Evolutionary conservation across 495 filamentous ascomycete genomes (phyloP).

Genomic region (Amphirosellinia nigrospora): DNA sequence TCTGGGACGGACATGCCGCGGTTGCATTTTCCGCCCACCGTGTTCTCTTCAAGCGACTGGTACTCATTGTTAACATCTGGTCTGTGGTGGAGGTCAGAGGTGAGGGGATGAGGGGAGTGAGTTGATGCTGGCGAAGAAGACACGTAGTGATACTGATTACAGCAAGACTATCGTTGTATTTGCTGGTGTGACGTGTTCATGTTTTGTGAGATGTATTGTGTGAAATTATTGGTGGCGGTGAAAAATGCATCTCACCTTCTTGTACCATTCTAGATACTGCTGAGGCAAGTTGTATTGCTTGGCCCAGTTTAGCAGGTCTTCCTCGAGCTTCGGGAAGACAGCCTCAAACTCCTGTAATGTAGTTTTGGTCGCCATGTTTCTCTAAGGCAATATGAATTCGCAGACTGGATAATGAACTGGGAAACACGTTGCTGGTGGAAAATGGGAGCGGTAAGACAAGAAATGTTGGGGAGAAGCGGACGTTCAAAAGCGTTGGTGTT

Average conservation of each 20-base stretch:
- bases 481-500: conserved; percentile 28
- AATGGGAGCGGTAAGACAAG: background rate
- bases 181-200: background rate
- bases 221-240: background rate
- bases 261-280: conserved; percentile 85
- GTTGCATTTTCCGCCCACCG: conserved; percentile 95
- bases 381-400: background rate
- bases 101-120: background rate
- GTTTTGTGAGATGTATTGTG: background rate
- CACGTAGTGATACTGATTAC: background rate
- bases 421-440: conserved; percentile 4
- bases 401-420: background rate
- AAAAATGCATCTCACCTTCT: conserved; percentile 63
- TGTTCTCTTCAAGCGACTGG: conserved; percentile 82
- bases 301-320: conserved; percentile 76
- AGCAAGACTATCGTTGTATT: background rate
- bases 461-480: conserved; percentile 21
- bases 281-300: conserved; percentile 80
- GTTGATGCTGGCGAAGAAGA: conserved; percentile 9
- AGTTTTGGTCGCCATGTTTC: conserved; percentile 66
- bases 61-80: conserved; percentile 32
- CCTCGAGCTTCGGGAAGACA: conserved; percentile 79
- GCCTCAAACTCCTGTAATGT: conserved; percentile 85
- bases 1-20: conserved; percentile 97
- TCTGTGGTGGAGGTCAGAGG: background rate